These are phyloP conservation scores for Volvox africanus DNA, from an alignment of 139 green algal genomes.

Conservation along the genomic window DNA sequence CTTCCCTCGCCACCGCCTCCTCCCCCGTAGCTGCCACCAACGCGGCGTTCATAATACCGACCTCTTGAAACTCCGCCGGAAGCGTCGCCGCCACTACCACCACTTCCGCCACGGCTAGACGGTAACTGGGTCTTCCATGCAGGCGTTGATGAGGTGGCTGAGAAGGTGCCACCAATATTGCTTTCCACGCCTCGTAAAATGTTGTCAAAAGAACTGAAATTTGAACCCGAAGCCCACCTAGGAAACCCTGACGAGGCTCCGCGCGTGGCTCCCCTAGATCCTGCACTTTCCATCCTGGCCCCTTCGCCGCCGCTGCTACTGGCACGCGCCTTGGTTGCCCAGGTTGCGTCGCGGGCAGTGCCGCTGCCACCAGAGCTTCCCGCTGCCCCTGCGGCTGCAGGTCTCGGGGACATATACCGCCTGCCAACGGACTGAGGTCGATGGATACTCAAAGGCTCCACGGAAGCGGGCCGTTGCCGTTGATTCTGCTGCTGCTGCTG, in stretches of 20 bases:
- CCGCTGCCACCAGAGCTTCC: background rate
- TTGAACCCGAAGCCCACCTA: background rate
- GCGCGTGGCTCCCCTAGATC: background rate
- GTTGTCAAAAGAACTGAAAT: background rate
- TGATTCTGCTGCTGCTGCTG: background rate
- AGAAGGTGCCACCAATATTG: background rate
- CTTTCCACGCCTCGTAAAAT: background rate
- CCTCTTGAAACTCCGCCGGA: conserved; percentile 2
- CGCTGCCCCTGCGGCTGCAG: background rate
- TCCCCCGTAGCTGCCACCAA: too few species aligned
- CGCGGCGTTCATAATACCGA: background rate
- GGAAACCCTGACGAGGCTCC: background rate
- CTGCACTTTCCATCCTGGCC: background rate
- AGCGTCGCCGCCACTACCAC: background rate
- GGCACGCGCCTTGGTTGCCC: background rate
- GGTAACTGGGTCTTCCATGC: too few species aligned
- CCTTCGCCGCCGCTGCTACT: background rate
- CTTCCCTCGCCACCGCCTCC: too few species aligned
- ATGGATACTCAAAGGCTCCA: background rate
- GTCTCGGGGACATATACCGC: conserved; percentile 10
- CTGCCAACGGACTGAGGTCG: background rate
- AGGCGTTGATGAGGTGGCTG: background rate
- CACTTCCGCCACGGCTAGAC: background rate
- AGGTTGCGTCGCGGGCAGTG: background rate
- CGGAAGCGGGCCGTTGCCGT: background rate